Percentiles rank a stretch among this genome's conserved stretches.
These are phyloP conservation scores for Whalleya microplaca DNA, from an alignment of 2,329 filamentous ascomycete species.

Conservation along the genomic window DNA sequence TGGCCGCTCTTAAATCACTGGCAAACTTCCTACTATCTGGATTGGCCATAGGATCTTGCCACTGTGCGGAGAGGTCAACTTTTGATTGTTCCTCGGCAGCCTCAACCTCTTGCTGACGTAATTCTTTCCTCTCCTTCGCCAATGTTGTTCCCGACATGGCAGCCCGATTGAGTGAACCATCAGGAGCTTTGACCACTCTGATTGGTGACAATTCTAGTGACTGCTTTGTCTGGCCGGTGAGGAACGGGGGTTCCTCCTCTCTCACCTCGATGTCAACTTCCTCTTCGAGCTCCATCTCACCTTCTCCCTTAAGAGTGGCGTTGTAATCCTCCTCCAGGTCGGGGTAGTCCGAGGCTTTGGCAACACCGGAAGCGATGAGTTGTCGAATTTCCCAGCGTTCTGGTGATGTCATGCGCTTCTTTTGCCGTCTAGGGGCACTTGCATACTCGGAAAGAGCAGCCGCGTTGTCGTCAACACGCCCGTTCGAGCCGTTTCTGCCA, in stretches of 20 bases:
- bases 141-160: conserved; percentile 91
- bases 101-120: conserved; percentile 86
- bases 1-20: conserved; percentile 75
- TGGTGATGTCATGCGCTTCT: conserved; percentile 94
- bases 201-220: conserved; percentile 95
- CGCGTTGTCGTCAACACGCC: conserved; percentile 49
- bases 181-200: conserved; percentile 93
- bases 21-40: conserved; percentile 88
- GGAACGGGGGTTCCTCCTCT: conserved; percentile 94
- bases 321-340: conserved; percentile 95
- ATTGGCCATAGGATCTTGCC: conserved; percentile 95
- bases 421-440: conserved; percentile 61
- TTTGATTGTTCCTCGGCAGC: conserved; percentile 75
- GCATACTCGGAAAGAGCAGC: conserved; percentile 67
- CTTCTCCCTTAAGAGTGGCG: conserved; percentile 82
- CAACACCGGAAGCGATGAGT: conserved; percentile 91
- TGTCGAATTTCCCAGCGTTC: conserved; percentile 98
- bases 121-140: conserved; percentile 86
- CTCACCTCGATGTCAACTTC: conserved; percentile 96
- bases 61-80: conserved; percentile 85
- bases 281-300: conserved; percentile 88
- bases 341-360: conserved; percentile 90
- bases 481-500: conserved; percentile 53
- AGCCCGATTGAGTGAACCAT: conserved; percentile 95
- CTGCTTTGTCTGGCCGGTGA: conserved; percentile 95